Evolutionary conservation across 768 basidiomycete species (phyloP).

Genomic region (Suillus sp.): DNA sequence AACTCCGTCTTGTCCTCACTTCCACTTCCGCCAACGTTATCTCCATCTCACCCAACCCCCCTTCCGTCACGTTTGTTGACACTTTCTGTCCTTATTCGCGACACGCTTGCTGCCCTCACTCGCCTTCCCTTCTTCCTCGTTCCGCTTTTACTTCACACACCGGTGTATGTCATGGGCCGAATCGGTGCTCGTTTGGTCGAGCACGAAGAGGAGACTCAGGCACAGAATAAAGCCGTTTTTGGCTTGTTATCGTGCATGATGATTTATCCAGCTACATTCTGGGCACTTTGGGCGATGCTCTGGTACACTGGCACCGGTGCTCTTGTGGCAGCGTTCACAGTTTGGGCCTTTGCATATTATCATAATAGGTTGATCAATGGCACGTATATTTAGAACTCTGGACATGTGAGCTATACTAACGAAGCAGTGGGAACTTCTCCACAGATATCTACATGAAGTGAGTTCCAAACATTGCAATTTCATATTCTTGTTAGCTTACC

Average conservation of each 20-base stretch:
- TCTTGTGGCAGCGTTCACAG: constrained; percentile 62
- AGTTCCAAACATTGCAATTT: constrained; percentile 26
- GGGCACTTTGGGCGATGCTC: constrained; percentile 82
- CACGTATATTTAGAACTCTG: constrained; percentile 38
- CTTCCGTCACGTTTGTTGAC: constrained; percentile 86
- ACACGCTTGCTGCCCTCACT: constrained; percentile 68
- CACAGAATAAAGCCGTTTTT: constrained; percentile 95
- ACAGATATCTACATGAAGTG: constrained; percentile 80
- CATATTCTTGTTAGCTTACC: background rate
- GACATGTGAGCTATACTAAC: constrained; percentile 3
- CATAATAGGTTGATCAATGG: constrained; percentile 87
- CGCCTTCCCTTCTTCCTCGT: constrained; percentile 89
- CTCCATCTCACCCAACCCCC: constrained; percentile 68
- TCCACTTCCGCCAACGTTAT: constrained; percentile 81
- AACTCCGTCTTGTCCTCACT: constrained; percentile 84
- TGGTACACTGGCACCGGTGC: constrained; percentile 76
- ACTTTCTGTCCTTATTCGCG: constrained; percentile 73
- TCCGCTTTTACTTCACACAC: constrained; percentile 81
- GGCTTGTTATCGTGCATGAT: constrained; percentile 73
- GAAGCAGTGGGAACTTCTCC: background rate
- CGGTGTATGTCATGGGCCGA: constrained; percentile 82
- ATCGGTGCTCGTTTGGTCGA: constrained; percentile 73
- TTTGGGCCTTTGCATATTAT: constrained; percentile 82
- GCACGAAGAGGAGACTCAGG: constrained; percentile 92
- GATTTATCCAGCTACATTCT: constrained; percentile 84